Evolutionary conservation across 495 filamentous ascomycete species (phyloP).

Genomic region (Penicillium simplicissimum): DNA sequence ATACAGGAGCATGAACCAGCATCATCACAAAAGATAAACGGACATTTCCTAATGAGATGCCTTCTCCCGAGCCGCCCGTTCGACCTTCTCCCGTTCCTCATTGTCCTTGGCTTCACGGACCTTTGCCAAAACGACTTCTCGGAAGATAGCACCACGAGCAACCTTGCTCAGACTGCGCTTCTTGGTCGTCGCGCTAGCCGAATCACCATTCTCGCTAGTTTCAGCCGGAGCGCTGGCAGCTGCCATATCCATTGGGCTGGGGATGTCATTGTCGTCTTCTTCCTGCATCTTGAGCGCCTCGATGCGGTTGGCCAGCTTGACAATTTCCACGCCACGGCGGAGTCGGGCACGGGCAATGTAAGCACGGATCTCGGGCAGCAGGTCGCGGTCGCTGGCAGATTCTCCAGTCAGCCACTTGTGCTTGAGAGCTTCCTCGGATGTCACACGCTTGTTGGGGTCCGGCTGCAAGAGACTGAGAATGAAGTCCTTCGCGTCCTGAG

Average conservation of each 20-base stretch:
- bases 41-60: slow-evolving; percentile 32
- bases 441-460: slow-evolving; percentile 72
- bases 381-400: slow-evolving; percentile 88
- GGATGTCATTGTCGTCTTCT: slow-evolving; percentile 80
- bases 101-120: slow-evolving; percentile 89
- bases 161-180: slow-evolving; percentile 71
- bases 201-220: slow-evolving; percentile 13
- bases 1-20: slow-evolving; percentile 15
- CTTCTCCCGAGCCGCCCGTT: slow-evolving; percentile 51
- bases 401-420: slow-evolving; percentile 91
- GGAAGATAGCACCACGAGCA: slow-evolving; percentile 90
- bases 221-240: slow-evolving; percentile 22
- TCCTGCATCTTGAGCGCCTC: slow-evolving; percentile 95
- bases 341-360: slow-evolving; percentile 91
- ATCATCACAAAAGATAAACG: slow-evolving; percentile 17
- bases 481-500: slow-evolving; percentile 93
- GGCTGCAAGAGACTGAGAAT: slow-evolving; percentile 81
- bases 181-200: slow-evolving; percentile 32
- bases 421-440: slow-evolving; percentile 78
- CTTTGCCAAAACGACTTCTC: slow-evolving; percentile 96
- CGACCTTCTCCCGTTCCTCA: slow-evolving; percentile 70
- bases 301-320: slow-evolving; percentile 96
- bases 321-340: slow-evolving; percentile 90
- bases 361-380: slow-evolving; percentile 94
- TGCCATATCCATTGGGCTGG: slow-evolving; percentile 54